Evolutionary conservation across 2,329 filamentous ascomycete genomes (phyloP).

Genomic region (Aureobasidium sp.): DNA sequence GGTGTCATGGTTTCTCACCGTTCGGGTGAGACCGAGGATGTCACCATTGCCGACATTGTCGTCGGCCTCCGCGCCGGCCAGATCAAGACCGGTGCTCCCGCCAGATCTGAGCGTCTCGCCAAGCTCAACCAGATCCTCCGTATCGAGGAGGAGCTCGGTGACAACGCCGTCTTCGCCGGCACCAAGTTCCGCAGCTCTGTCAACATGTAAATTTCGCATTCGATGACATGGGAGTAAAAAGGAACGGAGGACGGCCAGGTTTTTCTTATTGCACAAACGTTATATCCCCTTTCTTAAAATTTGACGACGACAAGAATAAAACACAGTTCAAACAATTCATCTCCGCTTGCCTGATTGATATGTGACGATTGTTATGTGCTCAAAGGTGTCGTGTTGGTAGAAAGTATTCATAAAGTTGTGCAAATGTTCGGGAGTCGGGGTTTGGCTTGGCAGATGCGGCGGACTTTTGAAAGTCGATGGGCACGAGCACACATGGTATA

Average conservation of each 20-base stretch:
- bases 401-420: not conserved
- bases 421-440: not conserved
- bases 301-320: constrained; percentile 12
- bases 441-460: not conserved
- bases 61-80: constrained; percentile 94
- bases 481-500: not conserved
- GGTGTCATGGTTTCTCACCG: constrained; percentile 99
- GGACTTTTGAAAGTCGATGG: constrained; percentile 6
- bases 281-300: constrained; percentile 11
- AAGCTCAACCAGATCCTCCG: constrained; percentile 99
- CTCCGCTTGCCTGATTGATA: not conserved
- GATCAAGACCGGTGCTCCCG: constrained; percentile 98
- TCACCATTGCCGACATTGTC: constrained; percentile 96
- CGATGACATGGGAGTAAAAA: not conserved
- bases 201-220: constrained; percentile 57
- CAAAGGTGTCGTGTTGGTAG: no score
- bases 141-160: constrained; percentile 97
- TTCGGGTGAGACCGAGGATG: constrained; percentile 98
- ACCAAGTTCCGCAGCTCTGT: constrained; percentile 84
- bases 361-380: not conserved
- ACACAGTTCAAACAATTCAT: not conserved
- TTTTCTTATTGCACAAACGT: constrained; percentile 2
- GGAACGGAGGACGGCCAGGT: not conserved
- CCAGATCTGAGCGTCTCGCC: constrained; percentile 93
- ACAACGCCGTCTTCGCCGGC: constrained; percentile 79